Evolutionary conservation across 2,329 filamentous ascomycete genomes (phyloP).

Genomic region (Penicillium sp.): DNA sequence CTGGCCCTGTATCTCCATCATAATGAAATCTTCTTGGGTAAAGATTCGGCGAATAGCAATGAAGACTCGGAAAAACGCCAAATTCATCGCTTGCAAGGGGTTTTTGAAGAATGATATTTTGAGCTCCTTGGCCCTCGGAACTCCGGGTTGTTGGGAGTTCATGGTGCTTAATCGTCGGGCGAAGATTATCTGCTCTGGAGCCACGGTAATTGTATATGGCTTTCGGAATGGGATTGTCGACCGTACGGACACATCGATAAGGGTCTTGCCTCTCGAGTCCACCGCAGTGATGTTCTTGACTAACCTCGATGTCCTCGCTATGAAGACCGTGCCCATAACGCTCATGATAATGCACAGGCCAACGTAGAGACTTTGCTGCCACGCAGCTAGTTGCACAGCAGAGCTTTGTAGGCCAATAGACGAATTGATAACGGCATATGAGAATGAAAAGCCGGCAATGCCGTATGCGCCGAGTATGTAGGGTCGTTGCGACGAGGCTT

Average conservation of each 20-base stretch:
- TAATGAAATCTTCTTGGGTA: constrained; percentile 38
- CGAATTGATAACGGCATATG: constrained; percentile 50
- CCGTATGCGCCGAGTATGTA: constrained; percentile 60
- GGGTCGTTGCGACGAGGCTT: constrained; percentile 60
- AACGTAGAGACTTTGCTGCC: constrained; percentile 57
- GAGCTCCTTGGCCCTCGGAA: constrained; percentile 13
- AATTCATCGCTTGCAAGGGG: constrained; percentile 29
- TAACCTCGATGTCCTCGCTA: constrained; percentile 55
- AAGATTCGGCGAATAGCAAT: constrained; percentile 35
- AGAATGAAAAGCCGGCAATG: constrained; percentile 52
- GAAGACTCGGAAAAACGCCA: constrained; percentile 29
- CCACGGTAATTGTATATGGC: constrained; percentile 29
- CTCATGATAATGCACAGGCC: constrained; percentile 58
- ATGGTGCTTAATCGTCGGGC: constrained; percentile 30
- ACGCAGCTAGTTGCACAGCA: constrained; percentile 51
- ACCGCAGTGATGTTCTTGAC: constrained; percentile 57
- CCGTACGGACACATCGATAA: constrained; percentile 34
- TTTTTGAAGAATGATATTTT: constrained; percentile 30
- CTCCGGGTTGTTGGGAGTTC: constrained; percentile 14
- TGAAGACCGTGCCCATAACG: constrained; percentile 57
- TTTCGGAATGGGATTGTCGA: constrained; percentile 36
- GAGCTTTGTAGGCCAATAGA: constrained; percentile 48
- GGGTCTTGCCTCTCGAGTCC: constrained; percentile 25
- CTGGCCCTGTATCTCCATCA: constrained; percentile 33
- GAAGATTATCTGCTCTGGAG: constrained; percentile 33